phyloP scores from a whole-genome alignment of 371 early-diverging fungal genomes.

The Rhizopus arrhizus region DNA sequence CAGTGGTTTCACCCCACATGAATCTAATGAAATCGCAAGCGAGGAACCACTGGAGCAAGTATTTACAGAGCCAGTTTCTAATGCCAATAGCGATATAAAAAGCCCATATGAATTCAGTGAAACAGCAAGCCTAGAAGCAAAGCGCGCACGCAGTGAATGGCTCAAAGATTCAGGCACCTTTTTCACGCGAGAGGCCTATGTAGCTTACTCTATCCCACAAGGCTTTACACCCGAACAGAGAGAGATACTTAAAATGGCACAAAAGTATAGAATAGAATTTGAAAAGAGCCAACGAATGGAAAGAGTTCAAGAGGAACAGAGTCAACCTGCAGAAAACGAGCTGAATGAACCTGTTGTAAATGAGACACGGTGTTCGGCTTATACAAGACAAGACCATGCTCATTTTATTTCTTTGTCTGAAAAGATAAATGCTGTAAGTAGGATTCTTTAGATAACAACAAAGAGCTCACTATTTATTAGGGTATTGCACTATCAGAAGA shows the following conservation, averaged over 20 bases:
- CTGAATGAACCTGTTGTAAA: background rate
- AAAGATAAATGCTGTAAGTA: constrained; percentile 6
- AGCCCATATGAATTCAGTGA: background rate
- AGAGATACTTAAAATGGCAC: background rate
- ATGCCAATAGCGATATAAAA: no score
- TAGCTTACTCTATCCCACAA: background rate
- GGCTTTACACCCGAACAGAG: background rate
- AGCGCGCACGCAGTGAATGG: background rate
- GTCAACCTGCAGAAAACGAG: constrained; percentile 9
- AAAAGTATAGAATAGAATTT: background rate
- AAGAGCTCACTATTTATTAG: background rate
- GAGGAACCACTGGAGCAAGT: no score
- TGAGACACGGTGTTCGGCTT: constrained; percentile 1
- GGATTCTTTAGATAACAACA: background rate
- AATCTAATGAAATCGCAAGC: no score
- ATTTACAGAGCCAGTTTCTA: no score
- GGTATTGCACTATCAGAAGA: background rate
- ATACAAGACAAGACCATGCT: constrained; percentile 9
- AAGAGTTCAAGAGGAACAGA: background rate
- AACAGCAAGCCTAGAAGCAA: background rate
- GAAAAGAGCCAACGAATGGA: background rate
- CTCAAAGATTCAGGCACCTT: background rate
- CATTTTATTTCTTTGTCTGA: constrained; percentile 5
- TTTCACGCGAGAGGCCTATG: constrained; percentile 4
- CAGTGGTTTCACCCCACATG: no score